phyloP scores from a whole-genome alignment of 352 stramenopile genomes.

The Globisporangium megalacanthum region DNA sequence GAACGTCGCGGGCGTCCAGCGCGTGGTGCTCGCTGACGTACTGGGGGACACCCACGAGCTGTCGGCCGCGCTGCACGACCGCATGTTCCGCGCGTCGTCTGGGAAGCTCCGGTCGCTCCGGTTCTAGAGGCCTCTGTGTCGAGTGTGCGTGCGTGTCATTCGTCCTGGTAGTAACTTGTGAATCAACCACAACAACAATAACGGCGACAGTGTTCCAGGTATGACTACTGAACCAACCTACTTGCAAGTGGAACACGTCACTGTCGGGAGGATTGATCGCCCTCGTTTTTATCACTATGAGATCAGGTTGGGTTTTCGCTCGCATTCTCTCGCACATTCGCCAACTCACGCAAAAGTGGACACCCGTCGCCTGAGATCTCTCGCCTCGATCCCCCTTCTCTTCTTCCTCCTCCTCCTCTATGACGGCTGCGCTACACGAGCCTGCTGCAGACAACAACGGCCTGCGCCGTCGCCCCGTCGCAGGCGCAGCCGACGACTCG shows the following conservation, averaged over 20 bases:
- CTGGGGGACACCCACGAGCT: constrained; percentile 50
- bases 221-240: too few relatives aligned
- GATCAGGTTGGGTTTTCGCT: too few relatives aligned
- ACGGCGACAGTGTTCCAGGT: too few relatives aligned
- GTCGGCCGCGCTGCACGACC: constrained; percentile 70
- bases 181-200: too few relatives aligned
- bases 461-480: constrained; percentile 27
- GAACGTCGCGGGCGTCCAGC: constrained; percentile 57
- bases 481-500: constrained; percentile 8
- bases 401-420: not conserved
- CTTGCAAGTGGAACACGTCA: too few relatives aligned
- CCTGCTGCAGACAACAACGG: constrained; percentile 10
- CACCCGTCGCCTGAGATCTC: not conserved
- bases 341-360: not conserved
- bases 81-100: constrained; percentile 78
- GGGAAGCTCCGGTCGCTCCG: constrained; percentile 57
- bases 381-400: not conserved
- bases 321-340: too few relatives aligned
- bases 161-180: too few relatives aligned
- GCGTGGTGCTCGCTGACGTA: constrained; percentile 67
- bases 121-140: constrained; percentile 17
- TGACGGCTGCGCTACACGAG: constrained; percentile 13
- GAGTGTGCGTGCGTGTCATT: too few relatives aligned
- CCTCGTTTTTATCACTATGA: too few relatives aligned
- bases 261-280: too few relatives aligned